phyloP scores from a whole-genome alignment of 768 basidiomycete genomes.

The Collybia mongolica region DNA sequence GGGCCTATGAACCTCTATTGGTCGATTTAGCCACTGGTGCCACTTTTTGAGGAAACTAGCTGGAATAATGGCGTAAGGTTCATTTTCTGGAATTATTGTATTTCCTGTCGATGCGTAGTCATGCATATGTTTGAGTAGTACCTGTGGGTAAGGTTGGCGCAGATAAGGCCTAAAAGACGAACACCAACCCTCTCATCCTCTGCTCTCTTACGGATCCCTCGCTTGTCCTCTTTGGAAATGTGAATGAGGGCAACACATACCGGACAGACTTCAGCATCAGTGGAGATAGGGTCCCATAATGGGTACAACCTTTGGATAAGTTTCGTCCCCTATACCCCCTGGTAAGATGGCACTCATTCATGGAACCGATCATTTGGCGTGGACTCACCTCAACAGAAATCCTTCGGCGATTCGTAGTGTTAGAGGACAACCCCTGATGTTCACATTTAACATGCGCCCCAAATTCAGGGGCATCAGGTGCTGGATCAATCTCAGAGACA shows the following conservation, averaged over 20 bases:
- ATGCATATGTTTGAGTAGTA: conserved; percentile 60
- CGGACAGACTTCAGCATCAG: conserved; percentile 51
- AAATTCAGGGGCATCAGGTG: conserved; percentile 62
- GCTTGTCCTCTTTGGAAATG: conserved; percentile 59
- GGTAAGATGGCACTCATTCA: conserved; percentile 5
- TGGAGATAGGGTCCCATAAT: conserved; percentile 56
- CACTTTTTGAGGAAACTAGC: conserved; percentile 64
- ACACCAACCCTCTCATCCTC: conserved; percentile 76
- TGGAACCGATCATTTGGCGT: background rate
- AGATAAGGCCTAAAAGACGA: conserved; percentile 6
- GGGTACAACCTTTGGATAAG: conserved; percentile 62
- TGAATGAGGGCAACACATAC: conserved; percentile 60
- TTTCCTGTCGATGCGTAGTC: conserved; percentile 50
- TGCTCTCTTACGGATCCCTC: conserved; percentile 59
- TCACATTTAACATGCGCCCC: conserved; percentile 65
- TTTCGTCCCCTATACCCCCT: conserved; percentile 45
- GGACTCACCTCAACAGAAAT: conserved; percentile 59
- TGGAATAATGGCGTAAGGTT: conserved; percentile 58
- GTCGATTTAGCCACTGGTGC: conserved; percentile 67
- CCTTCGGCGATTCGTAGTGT: conserved; percentile 51
- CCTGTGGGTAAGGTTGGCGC: conserved; percentile 36
- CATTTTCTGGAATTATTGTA: conserved; percentile 42
- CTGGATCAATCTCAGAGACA: conserved; percentile 54
- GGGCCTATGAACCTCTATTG: conserved; percentile 55
- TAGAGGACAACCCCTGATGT: conserved; percentile 62